These are phyloP conservation scores for Ceratocystiopsis brevicomis DNA, from an alignment of 2,329 filamentous ascomycete species.

Conservation along the genomic window DNA sequence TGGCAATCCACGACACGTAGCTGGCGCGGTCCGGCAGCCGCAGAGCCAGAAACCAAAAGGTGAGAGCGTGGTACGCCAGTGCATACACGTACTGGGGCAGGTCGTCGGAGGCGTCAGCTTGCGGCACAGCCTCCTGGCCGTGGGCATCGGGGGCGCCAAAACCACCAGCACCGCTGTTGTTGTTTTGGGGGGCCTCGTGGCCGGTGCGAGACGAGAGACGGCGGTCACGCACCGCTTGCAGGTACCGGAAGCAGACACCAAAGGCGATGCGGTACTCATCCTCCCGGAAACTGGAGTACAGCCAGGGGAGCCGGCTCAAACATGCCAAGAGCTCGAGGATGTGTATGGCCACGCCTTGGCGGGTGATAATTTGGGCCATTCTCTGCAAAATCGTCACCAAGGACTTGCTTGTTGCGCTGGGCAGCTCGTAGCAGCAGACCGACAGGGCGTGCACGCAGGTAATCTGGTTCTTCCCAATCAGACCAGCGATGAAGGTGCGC, in stretches of 20 bases:
- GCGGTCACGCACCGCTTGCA: constrained; percentile 69
- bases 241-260: constrained; percentile 81
- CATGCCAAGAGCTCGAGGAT: constrained; percentile 91
- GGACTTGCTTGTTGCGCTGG: constrained; percentile 67
- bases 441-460: constrained; percentile 88
- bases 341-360: constrained; percentile 77
- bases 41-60: constrained; percentile 89
- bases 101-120: constrained; percentile 37
- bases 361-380: constrained; percentile 92
- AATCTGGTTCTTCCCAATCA: constrained; percentile 74
- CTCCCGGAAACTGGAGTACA: constrained; percentile 76
- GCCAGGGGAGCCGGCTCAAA: constrained; percentile 62
- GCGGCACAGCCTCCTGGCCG: constrained; percentile 11
- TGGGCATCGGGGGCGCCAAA: neutral
- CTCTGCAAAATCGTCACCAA: constrained; percentile 74
- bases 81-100: constrained; percentile 87
- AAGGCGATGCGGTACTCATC: constrained; percentile 91
- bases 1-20: constrained; percentile 79
- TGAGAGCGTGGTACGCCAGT: constrained; percentile 83
- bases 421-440: constrained; percentile 87
- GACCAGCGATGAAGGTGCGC: constrained; percentile 66
- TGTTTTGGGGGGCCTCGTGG: neutral
- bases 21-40: constrained; percentile 67
- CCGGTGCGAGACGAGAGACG: constrained; percentile 28
- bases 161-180: too few relatives aligned